phyloP scores from a whole-genome alignment of 2,329 filamentous ascomycete species.

The Penicillium sp. region DNA sequence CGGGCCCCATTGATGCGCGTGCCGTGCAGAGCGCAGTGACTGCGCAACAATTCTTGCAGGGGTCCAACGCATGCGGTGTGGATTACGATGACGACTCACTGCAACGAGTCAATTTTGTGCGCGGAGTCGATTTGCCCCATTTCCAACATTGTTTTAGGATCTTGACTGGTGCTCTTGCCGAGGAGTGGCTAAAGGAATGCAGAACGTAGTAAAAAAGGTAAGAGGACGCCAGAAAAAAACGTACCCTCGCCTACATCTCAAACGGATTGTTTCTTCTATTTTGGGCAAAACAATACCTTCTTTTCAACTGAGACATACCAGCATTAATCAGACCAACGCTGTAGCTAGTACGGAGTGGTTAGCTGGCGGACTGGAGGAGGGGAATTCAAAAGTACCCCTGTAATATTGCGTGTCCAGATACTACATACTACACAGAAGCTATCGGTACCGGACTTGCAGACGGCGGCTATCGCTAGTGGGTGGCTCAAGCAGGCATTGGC shows the following conservation, averaged over 20 bases:
- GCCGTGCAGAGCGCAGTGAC: conserved; percentile 9
- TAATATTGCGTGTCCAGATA: conserved; percentile 5
- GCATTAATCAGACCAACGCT: neutral
- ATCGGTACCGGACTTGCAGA: conserved; percentile 8
- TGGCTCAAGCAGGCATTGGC: conserved; percentile 11
- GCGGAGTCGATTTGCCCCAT: neutral
- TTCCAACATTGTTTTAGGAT: neutral
- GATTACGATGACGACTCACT: conserved; percentile 11
- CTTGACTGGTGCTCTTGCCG: too few relatives aligned
- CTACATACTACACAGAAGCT: neutral
- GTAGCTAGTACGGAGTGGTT: neutral
- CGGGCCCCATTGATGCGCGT: neutral
- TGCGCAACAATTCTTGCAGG: conserved; percentile 13
- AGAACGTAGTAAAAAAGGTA: too few relatives aligned
- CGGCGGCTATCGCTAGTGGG: conserved; percentile 24
- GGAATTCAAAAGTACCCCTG: neutral
- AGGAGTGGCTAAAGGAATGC: too few relatives aligned
- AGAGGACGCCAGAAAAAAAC: too few relatives aligned
- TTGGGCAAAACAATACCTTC: neutral
- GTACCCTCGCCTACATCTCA: neutral
- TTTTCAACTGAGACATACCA: neutral
- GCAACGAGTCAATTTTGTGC: neutral
- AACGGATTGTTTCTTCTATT: too few relatives aligned
- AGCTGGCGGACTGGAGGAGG: neutral
- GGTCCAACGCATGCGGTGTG: conserved; percentile 7